Percentiles rank a stretch among this genome's conserved stretches.
Conservation (phyloP, 2,329 filamentous ascomycete species). For the Fusarium keratoplasticum region DNA sequence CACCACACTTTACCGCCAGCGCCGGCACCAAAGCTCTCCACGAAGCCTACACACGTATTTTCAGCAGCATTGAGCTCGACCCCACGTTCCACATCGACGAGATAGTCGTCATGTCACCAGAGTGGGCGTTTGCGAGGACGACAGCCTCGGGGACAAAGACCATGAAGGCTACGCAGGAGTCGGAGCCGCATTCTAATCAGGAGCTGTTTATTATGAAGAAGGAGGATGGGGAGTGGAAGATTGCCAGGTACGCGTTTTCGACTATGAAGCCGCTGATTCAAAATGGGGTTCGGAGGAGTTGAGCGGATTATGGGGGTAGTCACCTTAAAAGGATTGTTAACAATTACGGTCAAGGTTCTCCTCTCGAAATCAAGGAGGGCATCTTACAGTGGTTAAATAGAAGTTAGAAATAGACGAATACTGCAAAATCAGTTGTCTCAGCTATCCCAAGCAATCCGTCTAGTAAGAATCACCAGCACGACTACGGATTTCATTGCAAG, state of each 20-base stretch:
- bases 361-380: neutral
- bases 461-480: too few species aligned
- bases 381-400: neutral
- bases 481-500: too few species aligned
- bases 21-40: constrained; percentile 12
- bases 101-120: neutral
- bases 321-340: neutral
- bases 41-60: neutral
- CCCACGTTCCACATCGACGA: neutral
- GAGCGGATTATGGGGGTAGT: neutral
- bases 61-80: neutral
- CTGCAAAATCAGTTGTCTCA: neutral
- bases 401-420: neutral
- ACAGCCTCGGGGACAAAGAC: neutral
- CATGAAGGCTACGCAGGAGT: neutral
- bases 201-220: constrained; percentile 38
- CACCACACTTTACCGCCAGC: constrained; percentile 35
- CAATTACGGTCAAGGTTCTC: too few species aligned
- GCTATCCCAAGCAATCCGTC: too few species aligned
- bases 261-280: constrained; percentile 38
- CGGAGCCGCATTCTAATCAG: constrained; percentile 20
- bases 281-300: constrained; percentile 12
- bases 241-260: constrained; percentile 38
- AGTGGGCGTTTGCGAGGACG: neutral
- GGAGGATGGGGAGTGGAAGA: constrained; percentile 29